Percentiles rank a stretch among this genome's conserved stretches.
Conservation (phyloP, 2,329 filamentous ascomycete genomes). For the Curvularia eragrostidis region DNA sequence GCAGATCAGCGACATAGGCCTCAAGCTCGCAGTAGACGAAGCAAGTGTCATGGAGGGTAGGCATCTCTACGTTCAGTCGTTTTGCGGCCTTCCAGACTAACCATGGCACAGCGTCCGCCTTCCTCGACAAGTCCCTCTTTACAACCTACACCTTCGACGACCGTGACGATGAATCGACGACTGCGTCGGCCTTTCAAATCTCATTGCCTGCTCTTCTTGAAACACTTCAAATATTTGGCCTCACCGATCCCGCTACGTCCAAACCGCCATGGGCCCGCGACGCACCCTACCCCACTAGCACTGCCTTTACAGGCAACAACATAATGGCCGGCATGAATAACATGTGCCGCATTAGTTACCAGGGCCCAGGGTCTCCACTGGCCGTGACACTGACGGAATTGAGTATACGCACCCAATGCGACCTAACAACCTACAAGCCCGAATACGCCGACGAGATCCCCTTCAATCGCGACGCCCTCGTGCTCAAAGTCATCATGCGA, state of each 20-base stretch:
- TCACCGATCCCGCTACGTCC: conserved; percentile 56
- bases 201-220: conserved; percentile 87
- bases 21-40: conserved; percentile 88
- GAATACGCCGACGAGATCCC: conserved; percentile 76
- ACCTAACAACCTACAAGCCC: conserved; percentile 85
- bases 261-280: conserved; percentile 50
- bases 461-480: conserved; percentile 78
- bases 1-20: conserved; percentile 84
- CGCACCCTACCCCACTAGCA: conserved; percentile 61
- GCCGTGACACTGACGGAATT: conserved; percentile 86
- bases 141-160: conserved; percentile 75
- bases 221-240: conserved; percentile 92
- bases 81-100: conserved; percentile 9
- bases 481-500: conserved; percentile 95
- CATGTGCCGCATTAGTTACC: conserved; percentile 83
- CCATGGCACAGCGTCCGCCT: conserved; percentile 67
- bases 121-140: conserved; percentile 88
- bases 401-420: conserved; percentile 75
- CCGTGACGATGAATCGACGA: conserved; percentile 43
- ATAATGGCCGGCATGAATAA: conserved; percentile 78
- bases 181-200: conserved; percentile 78
- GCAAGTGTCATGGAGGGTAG: conserved; percentile 88
- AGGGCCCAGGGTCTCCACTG: conserved; percentile 75
- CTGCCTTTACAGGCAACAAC: conserved; percentile 79
- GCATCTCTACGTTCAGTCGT: background rate